Evolutionary conservation across 1,139 yeast genomes (phyloP).

Genomic region (Taiozyma sp.): DNA sequence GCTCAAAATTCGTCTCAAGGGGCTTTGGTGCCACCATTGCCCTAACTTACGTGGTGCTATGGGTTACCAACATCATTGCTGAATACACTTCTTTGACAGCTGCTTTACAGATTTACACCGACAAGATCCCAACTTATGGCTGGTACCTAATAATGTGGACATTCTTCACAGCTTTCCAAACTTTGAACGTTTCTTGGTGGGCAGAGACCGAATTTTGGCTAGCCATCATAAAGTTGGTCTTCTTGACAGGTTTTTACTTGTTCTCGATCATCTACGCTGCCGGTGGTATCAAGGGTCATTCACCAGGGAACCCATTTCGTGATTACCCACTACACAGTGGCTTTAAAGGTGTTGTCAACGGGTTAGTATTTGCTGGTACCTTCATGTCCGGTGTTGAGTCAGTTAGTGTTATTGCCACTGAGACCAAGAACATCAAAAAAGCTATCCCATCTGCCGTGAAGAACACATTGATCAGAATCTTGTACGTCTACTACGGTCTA

Average conservation of each 20-base stretch:
- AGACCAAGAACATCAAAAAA: constrained; percentile 48
- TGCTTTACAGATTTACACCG: constrained; percentile 49
- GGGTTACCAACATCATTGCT: constrained; percentile 54
- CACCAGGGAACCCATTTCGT: constrained; percentile 47
- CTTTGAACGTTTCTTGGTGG: constrained; percentile 50
- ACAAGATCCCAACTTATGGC: constrained; percentile 52
- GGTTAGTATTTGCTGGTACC: constrained; percentile 66
- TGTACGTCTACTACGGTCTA: constrained; percentile 51
- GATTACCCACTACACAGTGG: constrained; percentile 50
- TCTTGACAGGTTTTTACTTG: constrained; percentile 49
- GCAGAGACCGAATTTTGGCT: constrained; percentile 60
- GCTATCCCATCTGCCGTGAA: constrained; percentile 57
- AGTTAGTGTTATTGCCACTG: constrained; percentile 53
- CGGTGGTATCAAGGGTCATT: constrained; percentile 58
- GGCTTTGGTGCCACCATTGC: constrained; percentile 59
- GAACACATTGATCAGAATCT: constrained; percentile 51
- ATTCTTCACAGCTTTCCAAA: constrained; percentile 49
- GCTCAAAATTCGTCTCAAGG: constrained; percentile 46
- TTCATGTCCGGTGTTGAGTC: constrained; percentile 58
- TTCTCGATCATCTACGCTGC: constrained; percentile 56
- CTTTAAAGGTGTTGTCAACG: constrained; percentile 62
- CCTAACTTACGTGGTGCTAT: constrained; percentile 49
- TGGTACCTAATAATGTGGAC: constrained; percentile 53
- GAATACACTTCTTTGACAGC: constrained; percentile 56
- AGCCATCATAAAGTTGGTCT: constrained; percentile 47